Conservation (phyloP, 148 eudicot species). For the Rhododendron vialii region DNA sequence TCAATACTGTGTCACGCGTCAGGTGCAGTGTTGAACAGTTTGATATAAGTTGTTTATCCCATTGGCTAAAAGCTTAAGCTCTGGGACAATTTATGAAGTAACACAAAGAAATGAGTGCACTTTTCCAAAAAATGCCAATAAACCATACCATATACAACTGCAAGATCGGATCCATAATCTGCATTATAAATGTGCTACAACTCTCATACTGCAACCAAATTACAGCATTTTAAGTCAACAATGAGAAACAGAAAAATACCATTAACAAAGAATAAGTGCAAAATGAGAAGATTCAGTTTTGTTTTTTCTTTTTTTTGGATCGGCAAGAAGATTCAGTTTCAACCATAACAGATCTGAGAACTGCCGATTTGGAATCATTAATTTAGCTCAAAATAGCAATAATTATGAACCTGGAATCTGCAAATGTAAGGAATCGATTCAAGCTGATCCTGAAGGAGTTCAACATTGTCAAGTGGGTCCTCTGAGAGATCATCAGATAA, state of each 20-base stretch:
- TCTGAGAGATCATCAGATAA: conserved; percentile 67
- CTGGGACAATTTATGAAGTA: background rate
- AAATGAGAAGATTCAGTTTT: background rate
- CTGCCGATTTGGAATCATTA: background rate
- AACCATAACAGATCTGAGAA: background rate
- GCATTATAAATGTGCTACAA: conserved; percentile 57
- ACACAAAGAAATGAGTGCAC: background rate
- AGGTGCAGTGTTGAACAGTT: background rate
- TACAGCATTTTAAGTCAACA: background rate
- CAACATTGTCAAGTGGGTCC: conserved; percentile 84
- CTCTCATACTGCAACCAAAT: conserved; percentile 58
- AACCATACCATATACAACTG: conserved; percentile 69
- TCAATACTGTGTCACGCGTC: background rate
- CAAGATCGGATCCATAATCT: conserved; percentile 64
- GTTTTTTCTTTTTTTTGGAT: background rate
- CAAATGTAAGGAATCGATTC: conserved; percentile 75
- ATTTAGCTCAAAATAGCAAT: background rate
- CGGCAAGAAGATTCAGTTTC: background rate
- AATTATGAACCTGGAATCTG: conserved; percentile 69
- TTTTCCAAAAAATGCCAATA: background rate
- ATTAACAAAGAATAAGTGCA: conserved; percentile 12
- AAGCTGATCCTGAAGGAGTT: conserved; percentile 91
- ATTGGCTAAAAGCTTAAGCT: background rate
- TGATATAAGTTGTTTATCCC: background rate
- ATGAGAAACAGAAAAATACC: background rate